These are phyloP conservation scores for Pontederia crassipes DNA, from an alignment of 176 grass and related monocot genomes.

Conservation along the genomic window DNA sequence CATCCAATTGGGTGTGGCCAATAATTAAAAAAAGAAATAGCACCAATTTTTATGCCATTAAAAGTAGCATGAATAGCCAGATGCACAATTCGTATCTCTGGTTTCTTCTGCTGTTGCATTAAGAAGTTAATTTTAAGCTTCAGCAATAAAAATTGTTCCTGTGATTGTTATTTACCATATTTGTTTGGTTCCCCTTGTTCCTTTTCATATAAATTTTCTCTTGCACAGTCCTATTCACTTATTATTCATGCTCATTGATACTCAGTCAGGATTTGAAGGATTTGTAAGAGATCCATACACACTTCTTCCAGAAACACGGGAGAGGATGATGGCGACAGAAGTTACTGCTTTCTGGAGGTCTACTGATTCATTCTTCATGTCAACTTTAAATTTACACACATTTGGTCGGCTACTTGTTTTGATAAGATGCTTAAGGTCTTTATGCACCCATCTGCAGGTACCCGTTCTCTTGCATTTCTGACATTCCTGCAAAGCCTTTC, in stretches of 20 bases:
- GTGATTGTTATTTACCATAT: too few species aligned
- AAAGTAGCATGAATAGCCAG: too few species aligned
- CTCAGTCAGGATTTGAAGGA: slow-evolving; percentile 87
- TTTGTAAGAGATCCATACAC: slow-evolving; percentile 81
- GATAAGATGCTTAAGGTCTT: neutral
- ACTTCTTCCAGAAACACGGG: slow-evolving; percentile 84
- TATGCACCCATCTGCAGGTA: slow-evolving; percentile 31
- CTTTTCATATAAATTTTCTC: too few species aligned
- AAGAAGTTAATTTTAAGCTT: too few species aligned
- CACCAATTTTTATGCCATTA: too few species aligned
- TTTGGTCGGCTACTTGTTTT: neutral
- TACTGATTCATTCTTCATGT: slow-evolving; percentile 7
- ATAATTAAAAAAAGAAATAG: too few species aligned
- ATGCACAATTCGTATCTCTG: too few species aligned
- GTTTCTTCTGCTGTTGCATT: too few species aligned
- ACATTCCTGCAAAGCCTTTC: slow-evolving; percentile 65
- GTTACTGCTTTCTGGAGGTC: slow-evolving; percentile 92
- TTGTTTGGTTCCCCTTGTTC: too few species aligned
- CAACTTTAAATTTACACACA: neutral
- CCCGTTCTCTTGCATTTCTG: slow-evolving; percentile 46
- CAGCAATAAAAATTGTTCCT: too few species aligned
- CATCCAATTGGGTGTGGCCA: too few species aligned
- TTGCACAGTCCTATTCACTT: too few species aligned
- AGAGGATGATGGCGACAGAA: slow-evolving; percentile 90
- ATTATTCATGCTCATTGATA: slow-evolving; percentile 6